A percentile compares a stretch with the other conserved stretches of the same genome.
Evolutionary conservation across 2,329 filamentous ascomycete genomes (phyloP).

Genomic region (Neodidymelliopsis sp.): DNA sequence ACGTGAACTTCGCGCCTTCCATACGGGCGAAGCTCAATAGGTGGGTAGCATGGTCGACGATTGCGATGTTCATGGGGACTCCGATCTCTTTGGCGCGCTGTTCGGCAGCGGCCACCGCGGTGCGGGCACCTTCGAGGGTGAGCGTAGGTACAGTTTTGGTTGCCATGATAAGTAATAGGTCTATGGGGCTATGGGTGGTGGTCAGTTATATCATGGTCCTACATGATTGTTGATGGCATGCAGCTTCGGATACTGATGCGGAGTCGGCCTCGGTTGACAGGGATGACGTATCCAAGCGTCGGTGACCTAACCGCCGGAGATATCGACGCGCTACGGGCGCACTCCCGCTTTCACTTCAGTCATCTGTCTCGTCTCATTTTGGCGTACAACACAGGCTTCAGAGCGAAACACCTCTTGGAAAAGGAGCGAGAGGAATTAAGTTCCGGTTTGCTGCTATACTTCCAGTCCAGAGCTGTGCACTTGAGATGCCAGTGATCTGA

Average conservation of each 20-base stretch:
- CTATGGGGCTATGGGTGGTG: not conserved
- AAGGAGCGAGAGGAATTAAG: no score
- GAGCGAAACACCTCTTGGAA: no score
- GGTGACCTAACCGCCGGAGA: not conserved
- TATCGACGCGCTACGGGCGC: conserved; percentile 26
- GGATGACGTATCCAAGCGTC: not conserved
- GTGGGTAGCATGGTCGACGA: conserved; percentile 56
- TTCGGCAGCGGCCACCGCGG: conserved; percentile 47
- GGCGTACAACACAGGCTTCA: no score
- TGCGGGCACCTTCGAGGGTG: conserved; percentile 47
- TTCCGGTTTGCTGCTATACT: no score
- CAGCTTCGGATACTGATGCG: conserved; percentile 16
- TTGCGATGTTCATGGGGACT: conserved; percentile 59
- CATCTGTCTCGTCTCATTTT: not conserved
- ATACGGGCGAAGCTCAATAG: conserved; percentile 58
- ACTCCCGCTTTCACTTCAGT: conserved; percentile 3
- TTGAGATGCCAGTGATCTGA: no score
- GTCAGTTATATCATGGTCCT: not conserved
- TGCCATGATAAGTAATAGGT: conserved; percentile 35
- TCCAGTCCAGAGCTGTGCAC: no score
- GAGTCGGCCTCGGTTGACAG: conserved; percentile 17
- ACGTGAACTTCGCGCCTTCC: conserved; percentile 57
- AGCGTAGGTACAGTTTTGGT: conserved; percentile 42
- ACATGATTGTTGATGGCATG: not conserved
- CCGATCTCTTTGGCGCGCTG: conserved; percentile 46